Percentiles rank a stretch among this genome's conserved stretches.
Conservation (phyloP, 345 rosid genomes). For the Aegle marmelos region DNA sequence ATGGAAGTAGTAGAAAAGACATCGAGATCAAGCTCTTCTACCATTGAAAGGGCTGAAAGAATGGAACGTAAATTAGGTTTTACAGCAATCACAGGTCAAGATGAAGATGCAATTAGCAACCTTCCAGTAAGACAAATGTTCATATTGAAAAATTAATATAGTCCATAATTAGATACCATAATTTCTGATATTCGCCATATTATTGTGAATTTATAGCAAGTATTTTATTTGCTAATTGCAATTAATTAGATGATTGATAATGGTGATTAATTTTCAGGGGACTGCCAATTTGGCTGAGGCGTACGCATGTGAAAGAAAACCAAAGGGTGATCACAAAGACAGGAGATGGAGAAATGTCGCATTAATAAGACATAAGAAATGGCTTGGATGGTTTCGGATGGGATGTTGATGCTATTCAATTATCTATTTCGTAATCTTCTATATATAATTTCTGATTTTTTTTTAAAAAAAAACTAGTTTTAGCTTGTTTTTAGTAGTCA, state of each 20-base stretch:
- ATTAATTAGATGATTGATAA: neutral
- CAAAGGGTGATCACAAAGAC: neutral
- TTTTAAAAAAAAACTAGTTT: no score
- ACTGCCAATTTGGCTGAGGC: neutral
- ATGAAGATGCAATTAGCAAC: neutral
- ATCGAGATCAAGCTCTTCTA: slow-evolving; percentile 16
- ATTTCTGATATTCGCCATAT: no score
- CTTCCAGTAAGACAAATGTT: neutral
- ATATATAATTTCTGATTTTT: no score
- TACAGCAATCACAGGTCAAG: neutral
- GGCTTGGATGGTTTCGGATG: slow-evolving; percentile 16
- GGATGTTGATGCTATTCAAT: slow-evolving; percentile 2
- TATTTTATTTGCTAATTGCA: neutral
- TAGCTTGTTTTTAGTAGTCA: no score
- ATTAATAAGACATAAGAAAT: neutral
- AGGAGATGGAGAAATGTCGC: neutral
- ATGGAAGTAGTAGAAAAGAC: slow-evolving; percentile 18
- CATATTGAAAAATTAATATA: neutral
- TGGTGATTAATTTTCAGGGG: neutral
- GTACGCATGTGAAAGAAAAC: neutral
- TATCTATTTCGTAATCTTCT: no score
- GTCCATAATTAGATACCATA: neutral
- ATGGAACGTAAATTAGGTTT: neutral
- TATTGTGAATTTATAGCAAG: no score
- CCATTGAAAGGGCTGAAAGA: neutral